Evolutionary conservation across 2,329 filamentous ascomycete species (phyloP).

Genomic region (Penicillium verrucosum): DNA sequence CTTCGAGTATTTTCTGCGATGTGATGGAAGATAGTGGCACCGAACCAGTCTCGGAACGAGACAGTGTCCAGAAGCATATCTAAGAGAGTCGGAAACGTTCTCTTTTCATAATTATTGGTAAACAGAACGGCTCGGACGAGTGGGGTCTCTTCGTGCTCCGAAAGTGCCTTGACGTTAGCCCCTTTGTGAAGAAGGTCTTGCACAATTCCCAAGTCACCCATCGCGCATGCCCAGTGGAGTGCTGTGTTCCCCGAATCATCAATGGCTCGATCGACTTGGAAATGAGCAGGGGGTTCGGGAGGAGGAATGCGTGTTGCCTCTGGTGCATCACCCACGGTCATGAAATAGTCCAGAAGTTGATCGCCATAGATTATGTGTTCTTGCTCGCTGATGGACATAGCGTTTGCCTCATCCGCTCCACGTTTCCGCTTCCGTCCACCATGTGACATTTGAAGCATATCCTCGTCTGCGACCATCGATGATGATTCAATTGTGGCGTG

Average conservation of each 20-base stretch:
- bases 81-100: conserved; percentile 81
- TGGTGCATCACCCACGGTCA: conserved; percentile 75
- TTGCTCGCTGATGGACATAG: conserved; percentile 63
- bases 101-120: conserved; percentile 94
- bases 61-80: conserved; percentile 81
- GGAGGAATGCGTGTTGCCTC: conserved; percentile 55
- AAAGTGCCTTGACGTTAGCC: conserved; percentile 68
- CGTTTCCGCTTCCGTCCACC: conserved; percentile 72
- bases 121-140: conserved; percentile 94
- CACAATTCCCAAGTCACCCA: conserved; percentile 92
- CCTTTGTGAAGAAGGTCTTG: conserved; percentile 80
- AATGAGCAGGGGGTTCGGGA: conserved; percentile 80
- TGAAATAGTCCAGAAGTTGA: conserved; percentile 91
- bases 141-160: conserved; percentile 75
- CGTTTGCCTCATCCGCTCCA: conserved; percentile 59
- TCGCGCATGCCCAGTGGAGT: conserved; percentile 94
- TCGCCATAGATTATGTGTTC: conserved; percentile 90
- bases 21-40: conserved; percentile 89
- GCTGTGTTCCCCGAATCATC: conserved; percentile 91
- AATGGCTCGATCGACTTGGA: conserved; percentile 87
- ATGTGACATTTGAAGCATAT: conserved; percentile 66
- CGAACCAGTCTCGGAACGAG: conserved; percentile 71
- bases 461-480: conserved; percentile 80
- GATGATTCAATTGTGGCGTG: conserved; percentile 79
- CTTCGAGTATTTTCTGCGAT: conserved; percentile 84